These are phyloP conservation scores for Letharia columbiana DNA, from an alignment of 495 filamentous ascomycete genomes.

Conservation along the genomic window DNA sequence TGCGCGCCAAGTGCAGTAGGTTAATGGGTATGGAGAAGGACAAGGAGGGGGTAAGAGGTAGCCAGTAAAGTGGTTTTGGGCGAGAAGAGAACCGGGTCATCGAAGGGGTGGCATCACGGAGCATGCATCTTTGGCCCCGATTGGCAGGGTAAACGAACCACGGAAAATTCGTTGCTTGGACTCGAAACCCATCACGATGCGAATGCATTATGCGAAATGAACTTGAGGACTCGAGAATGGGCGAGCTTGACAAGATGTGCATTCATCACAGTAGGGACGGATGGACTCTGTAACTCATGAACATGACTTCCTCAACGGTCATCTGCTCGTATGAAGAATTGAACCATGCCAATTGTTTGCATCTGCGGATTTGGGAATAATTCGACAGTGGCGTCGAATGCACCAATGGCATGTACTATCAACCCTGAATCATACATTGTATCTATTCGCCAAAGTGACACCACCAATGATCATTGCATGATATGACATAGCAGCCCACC, in stretches of 20 bases:
- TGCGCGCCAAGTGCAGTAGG: neutral
- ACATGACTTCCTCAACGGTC: neutral
- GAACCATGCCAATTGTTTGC: neutral
- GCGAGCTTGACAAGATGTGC: neutral
- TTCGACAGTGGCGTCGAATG: neutral
- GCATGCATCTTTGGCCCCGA: neutral
- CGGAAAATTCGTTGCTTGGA: neutral
- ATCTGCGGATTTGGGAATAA: neutral
- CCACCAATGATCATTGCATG: slow-evolving; percentile 6
- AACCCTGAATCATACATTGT: slow-evolving; percentile 7
- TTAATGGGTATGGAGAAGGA: neutral
- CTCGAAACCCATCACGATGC: neutral
- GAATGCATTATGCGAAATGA: neutral
- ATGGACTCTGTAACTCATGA: neutral
- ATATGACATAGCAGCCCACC: neutral
- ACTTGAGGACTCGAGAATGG: neutral
- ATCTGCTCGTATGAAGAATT: neutral
- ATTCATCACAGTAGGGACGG: neutral
- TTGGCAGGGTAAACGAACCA: neutral
- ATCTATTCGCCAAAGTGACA: neutral
- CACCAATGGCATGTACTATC: slow-evolving; percentile 6
- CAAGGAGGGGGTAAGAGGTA: neutral
- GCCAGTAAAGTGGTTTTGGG: too few relatives aligned
- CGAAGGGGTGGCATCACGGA: too few relatives aligned
- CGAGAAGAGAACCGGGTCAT: too few relatives aligned